These are phyloP conservation scores for Helotiales sp. DNA, from an alignment of 2,329 filamentous ascomycete genomes.

Conservation along the genomic window DNA sequence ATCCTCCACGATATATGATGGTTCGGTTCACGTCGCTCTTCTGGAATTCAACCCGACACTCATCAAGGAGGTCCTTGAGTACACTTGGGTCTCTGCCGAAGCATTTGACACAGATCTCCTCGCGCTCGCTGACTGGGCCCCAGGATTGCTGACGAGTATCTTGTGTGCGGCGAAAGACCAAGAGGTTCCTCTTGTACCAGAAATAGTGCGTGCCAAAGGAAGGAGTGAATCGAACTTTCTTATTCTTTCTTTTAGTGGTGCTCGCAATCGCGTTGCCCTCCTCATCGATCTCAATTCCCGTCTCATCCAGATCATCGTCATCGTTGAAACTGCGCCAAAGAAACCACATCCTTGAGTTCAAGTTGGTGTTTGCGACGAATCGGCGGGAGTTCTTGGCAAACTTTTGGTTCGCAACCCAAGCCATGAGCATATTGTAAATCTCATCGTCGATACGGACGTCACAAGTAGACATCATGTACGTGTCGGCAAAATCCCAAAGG, in stretches of 20 bases:
- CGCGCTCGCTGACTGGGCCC: slow-evolving; percentile 49
- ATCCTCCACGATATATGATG: slow-evolving; percentile 61
- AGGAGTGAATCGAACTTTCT: slow-evolving; percentile 60
- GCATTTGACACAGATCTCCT: slow-evolving; percentile 60
- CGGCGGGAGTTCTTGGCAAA: slow-evolving; percentile 60
- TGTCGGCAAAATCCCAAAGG: slow-evolving; percentile 48
- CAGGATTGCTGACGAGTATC: slow-evolving; percentile 45
- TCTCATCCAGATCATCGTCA: slow-evolving; percentile 45
- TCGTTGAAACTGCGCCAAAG: slow-evolving; percentile 44
- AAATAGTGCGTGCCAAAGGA: slow-evolving; percentile 68
- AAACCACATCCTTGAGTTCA: slow-evolving; percentile 53
- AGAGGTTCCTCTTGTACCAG: slow-evolving; percentile 59
- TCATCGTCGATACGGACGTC: slow-evolving; percentile 70
- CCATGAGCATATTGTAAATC: slow-evolving; percentile 71
- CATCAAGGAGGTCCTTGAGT: slow-evolving; percentile 61
- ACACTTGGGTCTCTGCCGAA: slow-evolving; percentile 61
- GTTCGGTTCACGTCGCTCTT: slow-evolving; percentile 62
- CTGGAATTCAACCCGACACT: slow-evolving; percentile 55
- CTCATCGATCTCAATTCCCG: slow-evolving; percentile 26
- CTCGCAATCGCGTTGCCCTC: slow-evolving; percentile 26
- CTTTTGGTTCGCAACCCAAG: slow-evolving; percentile 63
- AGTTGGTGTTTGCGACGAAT: slow-evolving; percentile 65
- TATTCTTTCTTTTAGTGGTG: slow-evolving; percentile 36
- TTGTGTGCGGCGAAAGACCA: slow-evolving; percentile 57
- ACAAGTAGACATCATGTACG: slow-evolving; percentile 63